Percentiles rank a stretch among this genome's conserved stretches.
These are phyloP conservation scores for Echium plantagineum DNA, from an alignment of 257 asterid genomes.

Conservation along the genomic window DNA sequence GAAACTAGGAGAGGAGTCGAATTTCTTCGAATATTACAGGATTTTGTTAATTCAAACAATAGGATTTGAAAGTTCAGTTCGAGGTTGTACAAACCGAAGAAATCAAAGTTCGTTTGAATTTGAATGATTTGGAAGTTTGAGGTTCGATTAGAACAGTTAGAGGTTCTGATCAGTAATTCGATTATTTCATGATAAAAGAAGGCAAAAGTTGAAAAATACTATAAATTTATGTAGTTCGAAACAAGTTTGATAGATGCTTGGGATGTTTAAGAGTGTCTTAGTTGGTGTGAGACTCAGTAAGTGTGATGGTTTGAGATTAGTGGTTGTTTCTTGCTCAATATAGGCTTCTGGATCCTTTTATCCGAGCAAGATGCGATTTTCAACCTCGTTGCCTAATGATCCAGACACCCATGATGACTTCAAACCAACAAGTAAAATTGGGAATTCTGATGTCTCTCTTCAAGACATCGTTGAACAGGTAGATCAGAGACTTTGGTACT, in stretches of 20 bases:
- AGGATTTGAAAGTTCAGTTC: too few relatives aligned
- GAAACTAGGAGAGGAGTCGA: too few relatives aligned
- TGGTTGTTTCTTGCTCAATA: slow-evolving; percentile 7
- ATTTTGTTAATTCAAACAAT: too few relatives aligned
- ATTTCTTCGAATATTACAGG: too few relatives aligned
- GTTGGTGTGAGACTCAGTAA: background rate
- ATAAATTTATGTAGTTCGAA: too few relatives aligned
- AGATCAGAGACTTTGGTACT: background rate
- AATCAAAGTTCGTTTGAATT: too few relatives aligned
- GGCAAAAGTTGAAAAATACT: too few relatives aligned
- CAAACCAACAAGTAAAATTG: slow-evolving; percentile 53
- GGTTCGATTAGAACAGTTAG: too few relatives aligned
- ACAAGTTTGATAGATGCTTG: background rate
- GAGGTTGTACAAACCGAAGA: too few relatives aligned
- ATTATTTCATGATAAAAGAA: too few relatives aligned
- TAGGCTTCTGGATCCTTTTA: slow-evolving; percentile 45
- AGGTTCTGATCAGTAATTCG: too few relatives aligned
- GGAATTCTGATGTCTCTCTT: slow-evolving; percentile 42
- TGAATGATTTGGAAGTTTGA: too few relatives aligned
- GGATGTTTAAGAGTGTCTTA: background rate
- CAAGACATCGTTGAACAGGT: slow-evolving; percentile 82
- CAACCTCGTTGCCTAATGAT: slow-evolving; percentile 53
- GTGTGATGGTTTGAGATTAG: slow-evolving; percentile 6
- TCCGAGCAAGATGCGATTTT: slow-evolving; percentile 30
- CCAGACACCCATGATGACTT: slow-evolving; percentile 88